These are phyloP conservation scores for Trametopsis cervina DNA, from an alignment of 768 basidiomycete genomes.

Conservation along the genomic window DNA sequence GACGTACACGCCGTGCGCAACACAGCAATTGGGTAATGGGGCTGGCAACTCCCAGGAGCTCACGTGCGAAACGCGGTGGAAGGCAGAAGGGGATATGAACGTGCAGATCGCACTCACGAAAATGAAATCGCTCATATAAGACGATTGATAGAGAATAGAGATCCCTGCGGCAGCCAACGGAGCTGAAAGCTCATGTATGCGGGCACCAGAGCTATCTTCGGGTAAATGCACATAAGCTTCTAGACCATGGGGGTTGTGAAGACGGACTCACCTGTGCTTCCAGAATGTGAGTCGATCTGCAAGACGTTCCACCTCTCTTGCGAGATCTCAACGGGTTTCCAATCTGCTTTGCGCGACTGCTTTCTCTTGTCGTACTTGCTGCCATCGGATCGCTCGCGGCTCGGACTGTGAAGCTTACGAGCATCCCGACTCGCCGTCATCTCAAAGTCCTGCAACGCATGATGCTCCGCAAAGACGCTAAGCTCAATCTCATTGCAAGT, in stretches of 20 bases:
- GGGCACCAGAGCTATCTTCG: slow-evolving; percentile 60
- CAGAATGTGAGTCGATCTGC: slow-evolving; percentile 75
- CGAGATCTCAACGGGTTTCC: slow-evolving; percentile 60
- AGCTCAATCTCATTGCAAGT: slow-evolving; percentile 79
- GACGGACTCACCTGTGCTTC: slow-evolving; percentile 46
- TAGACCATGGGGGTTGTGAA: not conserved
- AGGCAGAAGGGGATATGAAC: slow-evolving; percentile 1
- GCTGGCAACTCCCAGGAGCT: too few relatives aligned
- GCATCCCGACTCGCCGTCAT: slow-evolving; percentile 52
- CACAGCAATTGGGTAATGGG: too few relatives aligned
- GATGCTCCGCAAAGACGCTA: slow-evolving; percentile 61
- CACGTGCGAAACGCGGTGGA: too few relatives aligned
- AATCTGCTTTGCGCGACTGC: slow-evolving; percentile 11
- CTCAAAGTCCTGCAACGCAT: slow-evolving; percentile 52
- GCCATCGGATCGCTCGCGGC: slow-evolving; percentile 30
- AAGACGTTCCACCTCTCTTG: slow-evolving; percentile 73
- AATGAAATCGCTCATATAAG: slow-evolving; percentile 79
- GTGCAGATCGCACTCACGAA: slow-evolving; percentile 46
- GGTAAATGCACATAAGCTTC: not conserved
- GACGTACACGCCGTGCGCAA: too few relatives aligned
- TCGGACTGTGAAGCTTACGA: slow-evolving; percentile 34
- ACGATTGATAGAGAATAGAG: slow-evolving; percentile 77
- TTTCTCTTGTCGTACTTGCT: slow-evolving; percentile 16
- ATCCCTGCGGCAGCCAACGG: slow-evolving; percentile 72
- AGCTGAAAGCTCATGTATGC: slow-evolving; percentile 70